Evolutionary conservation across 169 alveolate genomes (phyloP), one percentile per base, ranked within the genome.

Genomic region (Babesia bigemina): DNA sequence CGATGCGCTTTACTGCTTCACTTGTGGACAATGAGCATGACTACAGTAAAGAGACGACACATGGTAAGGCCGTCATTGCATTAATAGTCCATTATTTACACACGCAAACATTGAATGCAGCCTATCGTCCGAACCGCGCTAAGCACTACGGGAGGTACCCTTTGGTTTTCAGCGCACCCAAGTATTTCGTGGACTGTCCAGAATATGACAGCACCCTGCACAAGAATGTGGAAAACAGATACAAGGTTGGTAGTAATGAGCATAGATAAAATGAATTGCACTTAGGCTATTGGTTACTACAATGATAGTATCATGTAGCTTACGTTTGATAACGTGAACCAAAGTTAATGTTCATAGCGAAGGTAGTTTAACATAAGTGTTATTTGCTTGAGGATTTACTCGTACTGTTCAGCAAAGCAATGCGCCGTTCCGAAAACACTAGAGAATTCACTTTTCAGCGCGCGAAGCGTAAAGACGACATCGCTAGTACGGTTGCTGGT

Each of bases 21-120:
- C 56, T 90, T 49, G 91, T 90, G 58, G 94, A 90, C 49, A 90
- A 90, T 63, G 94, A 90, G 78, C 91, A 89, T 47, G 94, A 90
- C 73, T 90, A 85, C 62, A 75, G 84, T 44, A 81, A 70, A 39
- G 91, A 66, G 42, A 84, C 59, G 47, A 86, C 91, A n/a, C 75
- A 75, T 70, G 57, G 87, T 74, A 60, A 24, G 79, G 16, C 22
- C 21, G 4, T 44, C 26, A 19, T 22, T 28, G 22, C 9, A 26
- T 33, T 24, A n/a, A 4, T 0, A 21, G 4, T 2, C 16, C n/a
- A 13, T 24, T 2, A 14, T 22, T 45, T 33, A 36, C 26, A 62
- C 42, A 44, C 24, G n/a, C n/a, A 26, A 59, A 44, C 11, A 49
- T 12, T 28, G 21, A 14, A 24, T 42, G 22, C 65, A 77, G 86